Percentiles rank a stretch among this genome's conserved stretches.
Evolutionary conservation across 441 rosid species (phyloP).

Genomic region (Pelargonium myrrhifolium): DNA sequence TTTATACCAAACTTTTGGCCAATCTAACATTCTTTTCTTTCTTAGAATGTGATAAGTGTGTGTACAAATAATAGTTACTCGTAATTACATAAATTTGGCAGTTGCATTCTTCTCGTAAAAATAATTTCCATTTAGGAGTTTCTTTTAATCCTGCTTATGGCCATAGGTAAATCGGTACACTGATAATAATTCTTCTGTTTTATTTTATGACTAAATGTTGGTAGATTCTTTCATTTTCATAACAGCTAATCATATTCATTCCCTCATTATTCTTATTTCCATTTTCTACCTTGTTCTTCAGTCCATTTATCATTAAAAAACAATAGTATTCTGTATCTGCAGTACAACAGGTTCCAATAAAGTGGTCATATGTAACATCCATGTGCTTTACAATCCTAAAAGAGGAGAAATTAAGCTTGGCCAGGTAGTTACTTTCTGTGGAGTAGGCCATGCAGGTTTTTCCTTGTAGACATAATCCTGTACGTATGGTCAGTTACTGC

Average conservation of each 20-base stretch:
- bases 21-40: too few species aligned
- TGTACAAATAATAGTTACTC: too few species aligned
- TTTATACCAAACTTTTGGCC: too few species aligned
- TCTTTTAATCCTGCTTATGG: not conserved
- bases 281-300: not conserved
- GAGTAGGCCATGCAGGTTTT: conserved; percentile 3
- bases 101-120: too few species aligned
- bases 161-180: not conserved
- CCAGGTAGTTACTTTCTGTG: conserved; percentile 47
- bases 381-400: conserved; percentile 89
- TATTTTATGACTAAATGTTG: not conserved
- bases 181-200: not conserved
- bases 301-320: conserved; percentile 15
- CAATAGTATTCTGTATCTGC: conserved; percentile 29
- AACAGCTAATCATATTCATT: not conserved
- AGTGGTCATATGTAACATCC: conserved; percentile 81
- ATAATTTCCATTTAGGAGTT: too few species aligned
- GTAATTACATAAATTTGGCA: too few species aligned
- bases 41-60: too few species aligned
- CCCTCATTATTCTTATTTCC: not conserved
- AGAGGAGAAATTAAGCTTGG: conserved; percentile 96
- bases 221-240: not conserved
- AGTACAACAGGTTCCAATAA: conserved; percentile 42
- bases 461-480: not conserved
- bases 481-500: not conserved